Evolutionary conservation across 495 filamentous ascomycete genomes (phyloP), one percentile per base, ranked within the genome.

Genomic region (Talaromyces stipitatus): DNA sequence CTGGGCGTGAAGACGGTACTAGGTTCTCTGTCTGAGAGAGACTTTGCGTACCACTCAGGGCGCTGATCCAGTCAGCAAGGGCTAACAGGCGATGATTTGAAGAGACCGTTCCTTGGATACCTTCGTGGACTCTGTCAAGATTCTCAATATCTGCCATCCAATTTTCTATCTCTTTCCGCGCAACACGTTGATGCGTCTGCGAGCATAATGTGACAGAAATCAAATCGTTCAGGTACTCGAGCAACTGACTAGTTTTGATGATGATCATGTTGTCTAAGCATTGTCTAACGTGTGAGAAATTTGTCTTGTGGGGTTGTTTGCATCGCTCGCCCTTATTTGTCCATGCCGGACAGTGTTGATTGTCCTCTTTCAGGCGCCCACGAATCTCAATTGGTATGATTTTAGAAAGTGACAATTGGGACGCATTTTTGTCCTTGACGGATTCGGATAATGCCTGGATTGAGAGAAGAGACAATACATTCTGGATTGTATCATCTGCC

Each of bases 61-160:
- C 23, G 32, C 28, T 24, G 26, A 56, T 38, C 52, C 52, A 60
- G 27, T 54, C 23, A 43, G 48, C 12, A 41, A 60, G 41, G 38
- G 51, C 52, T 33, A 23, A 29, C 48, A 50, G 28, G 16, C 58
- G 58, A 22, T 60, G 9, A 47, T 58, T 43, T 28, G 22, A 16
- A 27, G 18, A 28, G 11, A 23, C 22, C 26, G 26, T 29, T 28
- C 38, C 23, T 14, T 55, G 26, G 7, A 45, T 45, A 2, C 16
- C 38, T 16, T 29, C 43, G 18, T 60, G 52, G 3, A 55, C 46
- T n/a, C 29, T 41, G 5, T 24, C 8, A 18, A 56, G 22, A 10
- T 60, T 47, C 38, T 55, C 27, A 23, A 60, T 50, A 33, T 60
- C 58, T n/a, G 47, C 33, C 24, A 18, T 50, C 58, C 58, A 60